Percentiles rank a stretch among this genome's conserved stretches.
These are phyloP conservation scores for Cucurbita argyrosperma DNA, from an alignment of 306 rosid genomes.

Conservation along the genomic window DNA sequence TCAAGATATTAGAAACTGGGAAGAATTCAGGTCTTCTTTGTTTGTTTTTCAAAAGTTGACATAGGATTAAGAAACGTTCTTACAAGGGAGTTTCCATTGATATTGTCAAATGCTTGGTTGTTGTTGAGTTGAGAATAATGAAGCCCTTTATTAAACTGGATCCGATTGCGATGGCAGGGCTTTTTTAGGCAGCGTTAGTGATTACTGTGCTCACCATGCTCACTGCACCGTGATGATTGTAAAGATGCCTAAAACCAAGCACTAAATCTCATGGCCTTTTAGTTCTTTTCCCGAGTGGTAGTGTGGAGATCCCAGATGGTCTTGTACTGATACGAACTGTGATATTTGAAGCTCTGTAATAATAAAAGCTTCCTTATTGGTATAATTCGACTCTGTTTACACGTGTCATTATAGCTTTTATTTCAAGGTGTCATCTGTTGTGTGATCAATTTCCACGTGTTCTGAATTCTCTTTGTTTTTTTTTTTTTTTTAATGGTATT, in stretches of 20 bases:
- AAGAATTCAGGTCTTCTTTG: not conserved
- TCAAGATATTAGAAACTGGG: not conserved
- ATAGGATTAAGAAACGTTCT: not conserved
- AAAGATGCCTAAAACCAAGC: constrained; percentile 7
- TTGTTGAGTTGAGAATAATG: not conserved
- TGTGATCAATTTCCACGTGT: too few relatives aligned
- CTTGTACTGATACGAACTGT: not conserved
- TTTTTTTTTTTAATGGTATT: too few relatives aligned
- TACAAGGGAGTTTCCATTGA: not conserved
- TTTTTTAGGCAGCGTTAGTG: constrained; percentile 11
- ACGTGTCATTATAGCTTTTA: not conserved
- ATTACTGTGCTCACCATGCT: constrained; percentile 13
- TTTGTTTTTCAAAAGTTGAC: not conserved
- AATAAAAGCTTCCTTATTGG: not conserved
- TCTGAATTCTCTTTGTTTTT: too few relatives aligned
- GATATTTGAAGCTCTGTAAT: not conserved
- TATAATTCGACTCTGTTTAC: not conserved
- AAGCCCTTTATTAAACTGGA: not conserved
- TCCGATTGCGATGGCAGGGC: not conserved
- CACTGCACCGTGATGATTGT: constrained; percentile 7
- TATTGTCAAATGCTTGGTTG: not conserved
- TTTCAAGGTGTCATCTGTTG: not conserved
- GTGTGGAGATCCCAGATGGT: not conserved
- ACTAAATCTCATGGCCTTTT: not conserved
- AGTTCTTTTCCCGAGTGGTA: not conserved